These are phyloP conservation scores for Chalciporus piperatus DNA, from an alignment of 768 basidiomycete genomes.

Conservation along the genomic window DNA sequence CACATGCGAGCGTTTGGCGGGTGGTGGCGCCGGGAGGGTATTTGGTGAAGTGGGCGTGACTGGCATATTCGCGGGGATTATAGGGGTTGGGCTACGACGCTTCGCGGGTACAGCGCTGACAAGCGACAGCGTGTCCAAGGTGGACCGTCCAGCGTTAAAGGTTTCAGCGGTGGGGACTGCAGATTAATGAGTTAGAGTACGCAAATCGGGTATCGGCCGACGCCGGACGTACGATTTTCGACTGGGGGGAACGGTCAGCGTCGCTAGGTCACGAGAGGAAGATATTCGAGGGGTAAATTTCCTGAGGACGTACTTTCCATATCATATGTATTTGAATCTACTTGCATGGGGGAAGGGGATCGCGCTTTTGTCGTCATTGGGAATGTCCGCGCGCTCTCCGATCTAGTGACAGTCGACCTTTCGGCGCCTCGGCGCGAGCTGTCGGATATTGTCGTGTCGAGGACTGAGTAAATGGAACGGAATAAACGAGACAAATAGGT, in stretches of 20 bases:
- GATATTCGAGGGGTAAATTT: background rate
- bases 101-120: background rate
- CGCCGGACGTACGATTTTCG: conserved; percentile 13
- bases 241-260: conserved; percentile 13
- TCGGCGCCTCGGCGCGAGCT: conserved; percentile 13
- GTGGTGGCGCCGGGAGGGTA: conserved; percentile 4
- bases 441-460: background rate
- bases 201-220: background rate
- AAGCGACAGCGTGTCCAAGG: background rate
- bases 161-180: background rate
- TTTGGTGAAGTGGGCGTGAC: conserved; percentile 5
- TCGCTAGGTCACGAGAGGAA: background rate
- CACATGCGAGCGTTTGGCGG: conserved; percentile 15
- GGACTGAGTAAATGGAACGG: conserved; percentile 3
- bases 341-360: conserved; percentile 23
- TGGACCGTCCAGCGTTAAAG: background rate
- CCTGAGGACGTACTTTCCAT: conserved; percentile 16
- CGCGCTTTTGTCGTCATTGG: conserved; percentile 4
- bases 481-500: background rate
- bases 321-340: conserved; percentile 10
- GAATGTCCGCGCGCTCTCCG: conserved; percentile 24
- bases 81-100: background rate
- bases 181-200: background rate
- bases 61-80: background rate
- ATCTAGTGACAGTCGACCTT: conserved; percentile 5